Base-by-base conservation (phyloP, 2,329 filamentous ascomycete genomes). In the Biscogniauxia mediterranea region DNA sequence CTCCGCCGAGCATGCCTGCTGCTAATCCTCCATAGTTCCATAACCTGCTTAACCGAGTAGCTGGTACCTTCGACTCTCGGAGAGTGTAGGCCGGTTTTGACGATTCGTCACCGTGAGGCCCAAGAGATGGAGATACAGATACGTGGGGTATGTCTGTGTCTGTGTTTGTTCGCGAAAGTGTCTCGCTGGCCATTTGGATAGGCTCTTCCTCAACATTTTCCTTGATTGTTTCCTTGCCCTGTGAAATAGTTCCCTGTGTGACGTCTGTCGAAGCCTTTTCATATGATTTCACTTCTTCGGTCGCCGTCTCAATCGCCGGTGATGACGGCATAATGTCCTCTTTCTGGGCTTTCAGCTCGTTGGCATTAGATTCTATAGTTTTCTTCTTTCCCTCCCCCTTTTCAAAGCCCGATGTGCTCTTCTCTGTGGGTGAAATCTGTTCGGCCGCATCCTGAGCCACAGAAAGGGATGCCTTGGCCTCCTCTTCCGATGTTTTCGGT, bases 1-100 rank as follows among this genome's bases (percentile, higher is more conserved):
- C 93, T 1, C 95, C 95, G 69, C 96, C 91, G 7, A 97, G 87
- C 93, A 99, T 97, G 54, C 94, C 96, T 0, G 93, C 94, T 25
- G 93, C 95, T 5, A 99, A 83, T 0, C 95, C 93, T 59, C 92
- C 86, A 73, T 98, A 99, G 76, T 99, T 96, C 91, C 94, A 97
- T 23, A 99, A 79, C 59, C 95, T 85, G 52, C 93, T 90, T 56
- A 99, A 78, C 3, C 95, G 88, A 7, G 93, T 92, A 0, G 95
- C 91, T 1, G 95, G 95, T 0, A 99, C 93, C 64, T 88, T 89
- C 9, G 95, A 99, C 71, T 98, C 94, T 59, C 89, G 85, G 73
- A 99, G 87, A 62, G 89, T 82, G 71, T 96, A 92, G 3, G 74
- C 66, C 11, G 75, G 69, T 32, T 62, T 66, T 4, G 63, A 49